Evolutionary conservation across 2,329 filamentous ascomycete genomes (phyloP).

Genomic region (Hypoxylon rubiginosum): DNA sequence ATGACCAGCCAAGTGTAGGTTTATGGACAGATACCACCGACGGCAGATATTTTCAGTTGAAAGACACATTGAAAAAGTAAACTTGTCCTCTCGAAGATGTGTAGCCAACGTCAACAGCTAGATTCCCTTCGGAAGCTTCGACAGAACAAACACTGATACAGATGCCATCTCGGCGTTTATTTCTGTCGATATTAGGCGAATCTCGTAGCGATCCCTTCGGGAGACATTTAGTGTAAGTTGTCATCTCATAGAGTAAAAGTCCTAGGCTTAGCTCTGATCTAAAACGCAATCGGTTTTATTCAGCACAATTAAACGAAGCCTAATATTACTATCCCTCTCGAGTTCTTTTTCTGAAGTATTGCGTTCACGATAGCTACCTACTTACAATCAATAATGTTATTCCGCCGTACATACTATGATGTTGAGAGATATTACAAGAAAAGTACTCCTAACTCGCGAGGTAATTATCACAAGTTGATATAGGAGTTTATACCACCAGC

Average conservation of each 20-base stretch:
- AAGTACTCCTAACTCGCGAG: neutral
- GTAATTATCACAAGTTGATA: constrained; percentile 16
- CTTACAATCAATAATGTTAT: neutral
- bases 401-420: neutral
- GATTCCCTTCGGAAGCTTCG: neutral
- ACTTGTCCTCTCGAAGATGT: constrained; percentile 9
- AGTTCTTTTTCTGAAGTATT: neutral
- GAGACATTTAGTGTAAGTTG: neutral
- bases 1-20: constrained; percentile 33
- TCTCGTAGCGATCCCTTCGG: neutral
- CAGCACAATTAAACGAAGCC: neutral
- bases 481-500: constrained; percentile 23
- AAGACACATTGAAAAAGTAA: neutral
- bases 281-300: neutral
- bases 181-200: neutral
- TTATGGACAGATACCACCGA: constrained; percentile 25
- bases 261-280: neutral
- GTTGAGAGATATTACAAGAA: neutral
- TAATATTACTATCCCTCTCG: neutral
- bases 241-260: neutral
- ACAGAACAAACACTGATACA: neutral
- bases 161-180: neutral
- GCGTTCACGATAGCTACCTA: neutral
- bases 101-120: neutral
- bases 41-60: constrained; percentile 18